These are phyloP conservation scores for Coemansia sp. DNA, from an alignment of 192 early-diverging fungal species.

Conservation along the genomic window DNA sequence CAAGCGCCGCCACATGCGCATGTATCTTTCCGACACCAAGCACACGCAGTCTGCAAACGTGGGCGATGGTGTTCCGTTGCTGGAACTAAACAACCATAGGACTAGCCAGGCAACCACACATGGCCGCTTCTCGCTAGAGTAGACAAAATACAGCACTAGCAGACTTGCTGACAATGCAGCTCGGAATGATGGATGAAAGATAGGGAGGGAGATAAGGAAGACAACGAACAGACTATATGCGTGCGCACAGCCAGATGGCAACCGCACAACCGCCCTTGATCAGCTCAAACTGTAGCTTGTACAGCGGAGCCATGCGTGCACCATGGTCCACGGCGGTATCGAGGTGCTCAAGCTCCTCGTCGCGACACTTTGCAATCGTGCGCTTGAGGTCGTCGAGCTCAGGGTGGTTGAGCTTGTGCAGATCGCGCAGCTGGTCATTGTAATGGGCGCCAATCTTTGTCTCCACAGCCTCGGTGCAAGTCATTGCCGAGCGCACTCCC, in stretches of 20 bases:
- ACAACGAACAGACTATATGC: slow-evolving; percentile 58
- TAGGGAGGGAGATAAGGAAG: too few species aligned
- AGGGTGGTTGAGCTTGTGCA: slow-evolving; percentile 68
- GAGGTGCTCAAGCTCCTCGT: slow-evolving; percentile 94
- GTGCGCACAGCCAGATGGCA: slow-evolving; percentile 89
- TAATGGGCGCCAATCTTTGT: slow-evolving; percentile 95
- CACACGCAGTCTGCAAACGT: neutral
- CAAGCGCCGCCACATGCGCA: slow-evolving; percentile 25
- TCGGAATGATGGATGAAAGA: too few species aligned
- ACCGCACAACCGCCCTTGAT: slow-evolving; percentile 87
- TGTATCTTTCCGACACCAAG: slow-evolving; percentile 17
- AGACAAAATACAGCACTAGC: neutral
- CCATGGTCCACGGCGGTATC: slow-evolving; percentile 87
- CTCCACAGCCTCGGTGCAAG: slow-evolving; percentile 98
- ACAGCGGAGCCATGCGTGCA: slow-evolving; percentile 77
- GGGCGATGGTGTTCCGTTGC: slow-evolving; percentile 13
- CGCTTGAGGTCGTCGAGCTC: slow-evolving; percentile 61
- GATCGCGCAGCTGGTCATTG: slow-evolving; percentile 89
- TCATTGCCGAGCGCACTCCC: slow-evolving; percentile 96
- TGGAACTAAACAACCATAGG: slow-evolving; percentile 9
- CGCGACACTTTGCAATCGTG: slow-evolving; percentile 83
- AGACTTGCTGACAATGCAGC: too few species aligned
- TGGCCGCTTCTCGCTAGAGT: slow-evolving; percentile 41
- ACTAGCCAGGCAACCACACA: slow-evolving; percentile 10
- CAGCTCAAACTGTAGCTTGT: slow-evolving; percentile 68